phyloP scores from a whole-genome alignment of 768 basidiomycete genomes.

The Kwoniella europaea region DNA sequence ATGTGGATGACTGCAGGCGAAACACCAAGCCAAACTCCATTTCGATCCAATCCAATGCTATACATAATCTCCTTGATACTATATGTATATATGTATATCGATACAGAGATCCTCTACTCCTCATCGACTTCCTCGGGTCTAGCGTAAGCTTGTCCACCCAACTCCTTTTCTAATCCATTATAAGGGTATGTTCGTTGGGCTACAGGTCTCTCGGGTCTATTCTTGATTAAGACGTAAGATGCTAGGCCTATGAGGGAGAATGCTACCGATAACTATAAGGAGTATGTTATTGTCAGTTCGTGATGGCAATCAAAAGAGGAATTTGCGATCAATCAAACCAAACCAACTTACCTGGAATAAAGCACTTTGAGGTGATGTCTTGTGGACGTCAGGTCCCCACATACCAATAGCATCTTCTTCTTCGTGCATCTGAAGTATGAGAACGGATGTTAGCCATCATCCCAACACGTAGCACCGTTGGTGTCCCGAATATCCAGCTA shows the following conservation, averaged over 20 bases:
- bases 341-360: slow-evolving; percentile 45
- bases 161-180: slow-evolving; percentile 55
- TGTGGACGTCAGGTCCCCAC: slow-evolving; percentile 60
- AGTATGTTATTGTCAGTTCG: no score
- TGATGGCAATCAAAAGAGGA: neutral
- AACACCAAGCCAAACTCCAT: no score
- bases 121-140: slow-evolving; percentile 43
- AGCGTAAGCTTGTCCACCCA: slow-evolving; percentile 47
- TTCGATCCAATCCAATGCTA: no score
- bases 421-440: slow-evolving; percentile 57
- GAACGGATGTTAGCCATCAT: neutral
- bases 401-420: slow-evolving; percentile 60
- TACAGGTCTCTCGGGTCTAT: slow-evolving; percentile 45
- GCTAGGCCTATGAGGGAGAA: slow-evolving; percentile 52
- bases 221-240: slow-evolving; percentile 46
- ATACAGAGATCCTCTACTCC: slow-evolving; percentile 25
- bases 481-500: no score
- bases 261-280: slow-evolving; percentile 49
- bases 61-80: neutral
- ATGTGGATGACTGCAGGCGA: no score
- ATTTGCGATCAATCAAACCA: no score
- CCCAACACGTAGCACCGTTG: no score
- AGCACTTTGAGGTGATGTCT: slow-evolving; percentile 53
- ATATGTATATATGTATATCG: neutral
- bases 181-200: slow-evolving; percentile 56